Conservation (phyloP, 768 basidiomycete genomes). For the Boletus pseudo-olivaceus region DNA sequence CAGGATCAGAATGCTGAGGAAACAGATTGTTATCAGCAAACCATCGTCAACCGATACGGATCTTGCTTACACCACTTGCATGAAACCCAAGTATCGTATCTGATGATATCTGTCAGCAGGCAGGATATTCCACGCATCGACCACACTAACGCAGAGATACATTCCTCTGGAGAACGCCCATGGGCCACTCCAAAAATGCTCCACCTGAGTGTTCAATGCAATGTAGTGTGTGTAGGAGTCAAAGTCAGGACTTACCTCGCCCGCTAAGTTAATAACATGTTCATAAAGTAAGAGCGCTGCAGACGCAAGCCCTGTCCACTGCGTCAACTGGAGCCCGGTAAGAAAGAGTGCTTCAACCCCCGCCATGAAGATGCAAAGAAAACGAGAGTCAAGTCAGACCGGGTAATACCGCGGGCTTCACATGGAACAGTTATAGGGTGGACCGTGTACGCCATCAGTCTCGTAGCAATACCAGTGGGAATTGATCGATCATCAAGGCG, state of each 20-base stretch:
- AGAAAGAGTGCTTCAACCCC: neutral
- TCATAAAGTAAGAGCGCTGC: constrained; percentile 12
- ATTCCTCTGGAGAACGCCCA: constrained; percentile 10
- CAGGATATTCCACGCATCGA: neutral
- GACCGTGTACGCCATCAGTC: neutral
- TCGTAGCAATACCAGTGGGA: neutral
- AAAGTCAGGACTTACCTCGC: constrained; percentile 1
- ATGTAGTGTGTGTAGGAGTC: neutral
- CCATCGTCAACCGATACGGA: neutral
- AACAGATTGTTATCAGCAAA: neutral
- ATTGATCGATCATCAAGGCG: neutral
- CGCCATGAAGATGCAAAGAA: neutral
- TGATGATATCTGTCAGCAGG: neutral
- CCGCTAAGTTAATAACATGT: constrained; percentile 3
- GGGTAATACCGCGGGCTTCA: neutral
- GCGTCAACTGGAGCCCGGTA: neutral
- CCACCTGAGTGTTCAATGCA: constrained; percentile 1
- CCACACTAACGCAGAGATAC: constrained; percentile 8
- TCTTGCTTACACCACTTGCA: constrained; percentile 3
- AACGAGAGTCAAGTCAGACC: neutral
- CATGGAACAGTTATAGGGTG: neutral
- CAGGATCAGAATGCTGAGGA: constrained; percentile 2
- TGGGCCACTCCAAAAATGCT: constrained; percentile 11
- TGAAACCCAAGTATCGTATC: constrained; percentile 11
- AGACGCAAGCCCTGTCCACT: neutral